Percentiles rank a stretch among this genome's conserved stretches.
These are phyloP conservation scores for Fusarium ramigenum DNA, from an alignment of 2,329 filamentous ascomycete species.

Conservation along the genomic window DNA sequence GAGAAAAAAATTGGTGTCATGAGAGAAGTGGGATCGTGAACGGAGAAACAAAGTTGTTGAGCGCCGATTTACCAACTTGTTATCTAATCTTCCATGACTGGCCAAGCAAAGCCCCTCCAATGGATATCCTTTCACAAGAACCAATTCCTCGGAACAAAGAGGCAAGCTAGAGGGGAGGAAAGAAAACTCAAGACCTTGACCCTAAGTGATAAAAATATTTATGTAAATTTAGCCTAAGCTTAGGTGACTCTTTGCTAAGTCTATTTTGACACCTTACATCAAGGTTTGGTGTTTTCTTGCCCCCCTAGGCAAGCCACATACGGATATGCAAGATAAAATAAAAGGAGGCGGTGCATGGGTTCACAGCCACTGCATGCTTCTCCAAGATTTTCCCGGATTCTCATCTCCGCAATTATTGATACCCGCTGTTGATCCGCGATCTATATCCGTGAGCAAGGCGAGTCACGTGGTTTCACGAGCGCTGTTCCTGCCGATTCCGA, in stretches of 20 bases:
- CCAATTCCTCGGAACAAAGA: conserved; percentile 24
- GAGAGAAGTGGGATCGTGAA: conserved; percentile 38
- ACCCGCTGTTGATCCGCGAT: conserved; percentile 29
- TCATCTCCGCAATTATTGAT: conserved; percentile 18
- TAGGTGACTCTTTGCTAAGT: no score
- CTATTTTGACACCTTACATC: no score
- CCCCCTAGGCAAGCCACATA: not conserved
- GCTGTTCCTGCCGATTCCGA: conserved; percentile 38
- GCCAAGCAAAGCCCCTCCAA: conserved; percentile 34
- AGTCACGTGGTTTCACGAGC: conserved; percentile 39
- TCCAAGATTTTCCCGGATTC: conserved; percentile 8
- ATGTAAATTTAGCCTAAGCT: no score
- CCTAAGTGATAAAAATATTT: no score
- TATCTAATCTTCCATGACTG: conserved; percentile 40
- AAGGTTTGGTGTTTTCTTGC: no score
- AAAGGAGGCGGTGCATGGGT: conserved; percentile 17
- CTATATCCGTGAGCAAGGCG: not conserved
- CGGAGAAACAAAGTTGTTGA: conserved; percentile 41
- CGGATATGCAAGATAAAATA: not conserved
- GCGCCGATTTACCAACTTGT: conserved; percentile 37
- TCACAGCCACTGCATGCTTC: not conserved
- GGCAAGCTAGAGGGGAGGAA: not conserved
- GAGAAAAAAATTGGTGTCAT: conserved; percentile 28
- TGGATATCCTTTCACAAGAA: conserved; percentile 9
- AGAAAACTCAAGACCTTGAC: no score